A percentile compares a stretch with the other conserved stretches of the same genome.
Evolutionary conservation across 1,139 yeast genomes (phyloP).

Genomic region (Geotrichum restrictum): DNA sequence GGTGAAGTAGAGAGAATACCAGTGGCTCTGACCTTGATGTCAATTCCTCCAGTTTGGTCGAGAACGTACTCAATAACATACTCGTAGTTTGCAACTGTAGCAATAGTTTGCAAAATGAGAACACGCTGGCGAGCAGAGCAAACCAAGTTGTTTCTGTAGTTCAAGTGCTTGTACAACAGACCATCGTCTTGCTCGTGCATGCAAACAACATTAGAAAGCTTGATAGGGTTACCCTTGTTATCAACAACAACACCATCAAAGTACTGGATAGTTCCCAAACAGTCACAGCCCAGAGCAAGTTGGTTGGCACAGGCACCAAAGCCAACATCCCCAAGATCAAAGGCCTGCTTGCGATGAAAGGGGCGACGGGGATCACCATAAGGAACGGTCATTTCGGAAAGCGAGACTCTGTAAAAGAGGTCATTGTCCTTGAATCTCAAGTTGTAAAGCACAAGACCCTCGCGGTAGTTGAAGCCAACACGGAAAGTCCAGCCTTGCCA

Average conservation of each 20-base stretch:
- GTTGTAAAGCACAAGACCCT: slow-evolving; percentile 77
- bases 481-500: slow-evolving; percentile 94
- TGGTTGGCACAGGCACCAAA: slow-evolving; percentile 77
- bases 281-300: slow-evolving; percentile 78
- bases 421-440: slow-evolving; percentile 78
- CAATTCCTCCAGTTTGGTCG: slow-evolving; percentile 78
- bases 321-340: slow-evolving; percentile 88
- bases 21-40: slow-evolving; percentile 81
- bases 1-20: slow-evolving; percentile 72
- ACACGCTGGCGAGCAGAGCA: slow-evolving; percentile 83
- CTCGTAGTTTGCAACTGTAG: slow-evolving; percentile 89
- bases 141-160: slow-evolving; percentile 69
- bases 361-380: slow-evolving; percentile 91
- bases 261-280: slow-evolving; percentile 81
- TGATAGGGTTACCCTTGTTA: slow-evolving; percentile 60
- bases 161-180: slow-evolving; percentile 75
- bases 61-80: slow-evolving; percentile 73
- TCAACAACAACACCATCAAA: slow-evolving; percentile 62
- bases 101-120: slow-evolving; percentile 78
- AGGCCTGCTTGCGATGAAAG: slow-evolving; percentile 86
- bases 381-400: slow-evolving; percentile 90
- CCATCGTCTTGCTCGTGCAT: slow-evolving; percentile 90
- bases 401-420: slow-evolving; percentile 68
- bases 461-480: slow-evolving; percentile 71
- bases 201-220: slow-evolving; percentile 72